Evolutionary conservation across 1,139 yeast species (phyloP), one percentile per base, ranked within the genome.

Genomic region (Suhomyces kunorum): DNA sequence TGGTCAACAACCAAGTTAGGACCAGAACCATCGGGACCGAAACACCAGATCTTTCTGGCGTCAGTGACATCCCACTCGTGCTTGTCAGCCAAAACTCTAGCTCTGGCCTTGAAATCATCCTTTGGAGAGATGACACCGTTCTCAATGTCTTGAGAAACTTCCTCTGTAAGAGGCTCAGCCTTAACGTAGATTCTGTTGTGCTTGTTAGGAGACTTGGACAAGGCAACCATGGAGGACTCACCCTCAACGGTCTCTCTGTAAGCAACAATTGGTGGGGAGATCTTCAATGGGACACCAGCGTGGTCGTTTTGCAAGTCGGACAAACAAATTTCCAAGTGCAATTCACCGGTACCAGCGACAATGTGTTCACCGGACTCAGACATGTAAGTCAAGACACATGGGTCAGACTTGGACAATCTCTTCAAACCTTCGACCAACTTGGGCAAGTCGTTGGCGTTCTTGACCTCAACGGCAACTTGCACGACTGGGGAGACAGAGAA

Each of bases 41-140:
- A 92, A 87, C 97, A 89, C 98, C 98, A 92, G 70, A 92, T 92
- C 94, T 92, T 92, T 86, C 98, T 89, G 77, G 98, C 98, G 68
- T 92, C 98, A 64, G 96, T 81, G 68, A 92, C 97, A 71, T 92
- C 98, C 98, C 98, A 92, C 61, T 92, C 97, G 85, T 75, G 94
- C 73, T 92, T 96, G 73, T 92, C 98, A 68, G 98, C 98, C 82
- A 92, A 81, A 71, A 88, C 67, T 84, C 98, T 90, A 62, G 98
- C 98, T 83, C 98, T 90, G 63, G 87, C 87, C 84, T 92, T 92
- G 89, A 92, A 82, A 81, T 92, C 98, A 65, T 90, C 98, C 78
- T 94, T 87, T 71, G 98, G 88, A 78, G 80, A 80, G 68, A 92
- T 80, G 72, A 79, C 81, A 79, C 98, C 98, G 53, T 69, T 59